Conservation (phyloP, 2,329 filamentous ascomycete species). For the Cylindrodendrum hubeiense region DNA sequence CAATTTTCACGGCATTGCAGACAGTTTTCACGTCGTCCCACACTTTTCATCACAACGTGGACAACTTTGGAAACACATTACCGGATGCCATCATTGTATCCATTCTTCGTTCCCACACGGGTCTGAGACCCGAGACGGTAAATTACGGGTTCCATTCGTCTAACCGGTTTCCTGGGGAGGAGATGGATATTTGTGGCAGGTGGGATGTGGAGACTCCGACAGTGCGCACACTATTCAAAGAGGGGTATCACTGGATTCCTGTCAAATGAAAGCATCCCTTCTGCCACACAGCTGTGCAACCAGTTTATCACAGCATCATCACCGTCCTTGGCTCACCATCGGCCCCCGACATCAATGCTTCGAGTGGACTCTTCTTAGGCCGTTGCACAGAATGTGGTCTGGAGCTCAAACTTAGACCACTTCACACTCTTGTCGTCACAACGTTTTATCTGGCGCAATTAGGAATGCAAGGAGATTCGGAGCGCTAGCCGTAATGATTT, state of each 20-base stretch:
- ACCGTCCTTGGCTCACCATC: not conserved
- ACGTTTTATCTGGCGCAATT: slow-evolving; percentile 20
- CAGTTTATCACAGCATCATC: slow-evolving; percentile 15
- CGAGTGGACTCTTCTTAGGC: slow-evolving; percentile 20
- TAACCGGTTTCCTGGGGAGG: slow-evolving; percentile 22
- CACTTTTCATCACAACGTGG: slow-evolving; percentile 8
- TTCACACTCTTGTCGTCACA: slow-evolving; percentile 14
- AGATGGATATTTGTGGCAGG: slow-evolving; percentile 30
- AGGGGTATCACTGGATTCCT: slow-evolving; percentile 21
- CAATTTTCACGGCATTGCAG: not conserved
- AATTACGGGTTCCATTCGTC: slow-evolving; percentile 9
- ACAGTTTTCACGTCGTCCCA: accelerated
- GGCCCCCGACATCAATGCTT: not conserved
- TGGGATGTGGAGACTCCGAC: slow-evolving; percentile 8
- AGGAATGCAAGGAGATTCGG: slow-evolving; percentile 31
- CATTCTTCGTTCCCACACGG: slow-evolving; percentile 22
- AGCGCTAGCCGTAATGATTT: slow-evolving; percentile 10
- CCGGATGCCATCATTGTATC: slow-evolving; percentile 3
- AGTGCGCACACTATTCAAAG: not conserved
- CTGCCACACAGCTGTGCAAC: slow-evolving; percentile 25
- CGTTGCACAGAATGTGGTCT: slow-evolving; percentile 23
- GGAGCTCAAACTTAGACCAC: slow-evolving; percentile 19
- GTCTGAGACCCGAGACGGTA: not conserved
- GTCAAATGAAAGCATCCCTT: slow-evolving; percentile 26
- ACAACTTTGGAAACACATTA: slow-evolving; percentile 21